Percentiles rank a stretch among this genome's conserved stretches.
These are phyloP conservation scores for Ustilago xerochloae DNA, from an alignment of 1,284 basidiomycete genomes.

Conservation along the genomic window DNA sequence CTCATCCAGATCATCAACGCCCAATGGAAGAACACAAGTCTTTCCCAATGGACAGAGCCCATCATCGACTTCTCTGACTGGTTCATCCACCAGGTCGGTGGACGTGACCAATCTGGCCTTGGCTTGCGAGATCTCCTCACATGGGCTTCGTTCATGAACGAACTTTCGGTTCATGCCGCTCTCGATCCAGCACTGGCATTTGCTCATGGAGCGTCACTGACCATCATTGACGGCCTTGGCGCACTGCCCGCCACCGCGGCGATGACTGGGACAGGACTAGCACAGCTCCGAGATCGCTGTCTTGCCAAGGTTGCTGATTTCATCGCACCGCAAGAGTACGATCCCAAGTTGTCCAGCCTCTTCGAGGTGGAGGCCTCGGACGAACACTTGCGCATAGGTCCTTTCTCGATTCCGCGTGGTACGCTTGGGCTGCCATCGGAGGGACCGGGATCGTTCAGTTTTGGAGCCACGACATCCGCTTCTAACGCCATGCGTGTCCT, in stretches of 20 bases:
- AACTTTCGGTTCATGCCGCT: conserved; percentile 69
- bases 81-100: conserved; percentile 78
- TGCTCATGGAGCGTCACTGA: conserved; percentile 69
- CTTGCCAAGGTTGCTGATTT: conserved; percentile 69
- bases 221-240: conserved; percentile 69
- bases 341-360: conserved; percentile 69
- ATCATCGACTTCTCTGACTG: conserved; percentile 86
- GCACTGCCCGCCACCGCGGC: conserved; percentile 64
- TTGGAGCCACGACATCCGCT: conserved; percentile 87
- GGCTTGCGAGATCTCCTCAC: conserved; percentile 87
- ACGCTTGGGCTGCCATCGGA: conserved; percentile 54
- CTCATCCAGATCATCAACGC: conserved; percentile 81
- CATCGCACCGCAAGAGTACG: conserved; percentile 39
- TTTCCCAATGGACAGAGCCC: conserved; percentile 75
- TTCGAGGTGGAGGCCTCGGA: conserved; percentile 64
- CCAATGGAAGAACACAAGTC: conserved; percentile 75
- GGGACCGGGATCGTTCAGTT: conserved; percentile 74
- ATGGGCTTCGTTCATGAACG: conserved; percentile 90
- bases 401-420: conserved; percentile 80
- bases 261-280: conserved; percentile 71
- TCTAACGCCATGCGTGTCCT: conserved; percentile 90
- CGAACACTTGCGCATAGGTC: conserved; percentile 76
- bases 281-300: conserved; percentile 77
- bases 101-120: conserved; percentile 71
- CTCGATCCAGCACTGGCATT: conserved; percentile 61